These are phyloP conservation scores for Bipolaris victoriae DNA, from an alignment of 2,329 filamentous ascomycete species.

Conservation along the genomic window DNA sequence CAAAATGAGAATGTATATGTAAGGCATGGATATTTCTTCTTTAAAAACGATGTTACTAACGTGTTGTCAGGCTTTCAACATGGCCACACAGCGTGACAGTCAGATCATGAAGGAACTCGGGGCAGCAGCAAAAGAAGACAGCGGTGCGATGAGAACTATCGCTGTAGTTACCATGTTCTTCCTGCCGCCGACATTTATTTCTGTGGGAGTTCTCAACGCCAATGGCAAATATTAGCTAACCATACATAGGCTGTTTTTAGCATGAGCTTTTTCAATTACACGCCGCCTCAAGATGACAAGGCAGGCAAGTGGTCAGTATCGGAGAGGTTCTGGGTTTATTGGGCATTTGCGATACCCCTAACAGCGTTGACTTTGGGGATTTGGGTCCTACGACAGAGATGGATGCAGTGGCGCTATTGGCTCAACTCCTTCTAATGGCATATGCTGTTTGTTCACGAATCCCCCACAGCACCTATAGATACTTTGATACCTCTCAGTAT, in stretches of 20 bases:
- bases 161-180: constrained; percentile 30
- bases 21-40: background rate
- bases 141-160: constrained; percentile 25
- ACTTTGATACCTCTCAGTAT: background rate
- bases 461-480: background rate
- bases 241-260: constrained; percentile 26
- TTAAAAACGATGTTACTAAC: background rate
- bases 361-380: constrained; percentile 19
- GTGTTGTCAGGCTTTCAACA: constrained; percentile 23
- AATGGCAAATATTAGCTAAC: background rate
- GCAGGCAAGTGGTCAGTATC: constrained; percentile 22
- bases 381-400: constrained; percentile 19
- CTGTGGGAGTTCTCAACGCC: constrained; percentile 8
- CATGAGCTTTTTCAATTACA: constrained; percentile 31
- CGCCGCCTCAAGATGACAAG: constrained; percentile 5
- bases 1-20: constrained; percentile 29
- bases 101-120: constrained; percentile 21
- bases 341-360: constrained; percentile 23
- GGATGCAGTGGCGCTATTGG: background rate
- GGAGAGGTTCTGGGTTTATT: constrained; percentile 30
- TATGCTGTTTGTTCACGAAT: background rate
- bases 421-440: background rate
- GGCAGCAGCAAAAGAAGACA: constrained; percentile 21
- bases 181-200: constrained; percentile 29
- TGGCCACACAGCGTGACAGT: constrained; percentile 27